Percentiles rank a stretch among this genome's conserved stretches.
Conservation (phyloP, 163 green algal species). For the Coccomyxa subellipsoidea region DNA sequence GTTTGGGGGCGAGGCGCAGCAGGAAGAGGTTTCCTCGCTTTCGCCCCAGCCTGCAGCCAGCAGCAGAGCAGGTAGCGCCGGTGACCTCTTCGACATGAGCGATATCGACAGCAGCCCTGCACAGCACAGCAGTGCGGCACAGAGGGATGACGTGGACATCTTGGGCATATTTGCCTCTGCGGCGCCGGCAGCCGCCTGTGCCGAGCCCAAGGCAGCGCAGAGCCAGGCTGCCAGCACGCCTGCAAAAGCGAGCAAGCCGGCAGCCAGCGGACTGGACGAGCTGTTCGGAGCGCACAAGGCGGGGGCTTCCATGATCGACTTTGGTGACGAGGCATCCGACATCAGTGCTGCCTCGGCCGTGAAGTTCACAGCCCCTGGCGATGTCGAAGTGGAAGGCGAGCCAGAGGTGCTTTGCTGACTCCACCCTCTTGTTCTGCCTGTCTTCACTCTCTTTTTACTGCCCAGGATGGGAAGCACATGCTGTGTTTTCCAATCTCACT, state of each 20-base stretch:
- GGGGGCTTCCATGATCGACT: constrained; percentile 19
- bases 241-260: background rate
- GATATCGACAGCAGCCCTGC: background rate
- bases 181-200: background rate
- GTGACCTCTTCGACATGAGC: background rate
- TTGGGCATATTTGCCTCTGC: background rate
- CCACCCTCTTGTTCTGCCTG: too few species aligned
- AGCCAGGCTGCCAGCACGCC: background rate
- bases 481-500: too few species aligned
- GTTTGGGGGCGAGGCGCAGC: background rate
- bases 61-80: background rate
- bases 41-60: background rate
- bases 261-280: background rate
- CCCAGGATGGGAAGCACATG: too few species aligned
- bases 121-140: background rate
- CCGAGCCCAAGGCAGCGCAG: background rate
- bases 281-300: constrained; percentile 8
- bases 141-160: background rate
- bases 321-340: constrained; percentile 13
- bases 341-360: background rate
- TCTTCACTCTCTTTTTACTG: too few species aligned
- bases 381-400: constrained; percentile 19
- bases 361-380: background rate
- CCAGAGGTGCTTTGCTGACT: constrained; percentile 5
- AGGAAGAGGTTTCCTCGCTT: background rate